These are phyloP conservation scores for Podaxis carcinomalis DNA, from an alignment of 768 basidiomycete genomes.

Conservation along the genomic window DNA sequence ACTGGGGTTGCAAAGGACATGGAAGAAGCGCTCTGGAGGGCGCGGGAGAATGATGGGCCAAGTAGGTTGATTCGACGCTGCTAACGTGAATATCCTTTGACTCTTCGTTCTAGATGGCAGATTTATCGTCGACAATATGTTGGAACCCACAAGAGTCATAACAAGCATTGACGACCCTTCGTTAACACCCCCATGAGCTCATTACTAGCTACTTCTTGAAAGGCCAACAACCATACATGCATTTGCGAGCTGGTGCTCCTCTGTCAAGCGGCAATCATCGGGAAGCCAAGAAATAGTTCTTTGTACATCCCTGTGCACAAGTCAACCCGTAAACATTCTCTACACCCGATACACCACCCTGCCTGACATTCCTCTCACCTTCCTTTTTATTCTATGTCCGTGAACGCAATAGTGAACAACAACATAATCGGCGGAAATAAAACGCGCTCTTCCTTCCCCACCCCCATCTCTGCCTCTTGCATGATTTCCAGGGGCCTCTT, in stretches of 20 bases:
- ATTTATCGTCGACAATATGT: slow-evolving; percentile 39
- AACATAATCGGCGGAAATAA: no score
- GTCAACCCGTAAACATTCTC: neutral
- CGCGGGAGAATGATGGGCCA: slow-evolving; percentile 74
- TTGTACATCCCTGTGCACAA: neutral
- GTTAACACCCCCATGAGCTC: neutral
- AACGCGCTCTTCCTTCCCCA: no score
- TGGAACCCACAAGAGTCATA: slow-evolving; percentile 42
- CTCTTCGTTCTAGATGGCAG: slow-evolving; percentile 33
- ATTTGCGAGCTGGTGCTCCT: neutral
- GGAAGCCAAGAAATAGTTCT: neutral
- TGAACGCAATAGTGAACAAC: neutral
- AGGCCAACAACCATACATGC: neutral
- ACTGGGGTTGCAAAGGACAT: slow-evolving; percentile 68
- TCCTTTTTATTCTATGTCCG: neutral
- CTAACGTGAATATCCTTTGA: neutral
- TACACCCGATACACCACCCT: neutral
- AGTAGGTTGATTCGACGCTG: slow-evolving; percentile 37
- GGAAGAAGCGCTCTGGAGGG: slow-evolving; percentile 65
- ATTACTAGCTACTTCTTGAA: neutral
- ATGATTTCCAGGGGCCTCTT: no score
- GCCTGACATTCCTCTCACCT: neutral
- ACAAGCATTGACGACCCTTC: slow-evolving; percentile 21
- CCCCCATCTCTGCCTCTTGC: neutral
- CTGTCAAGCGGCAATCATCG: neutral